Base-by-base conservation (phyloP, 2,329 filamentous ascomycete genomes). In the Claviceps pazoutovae region DNA sequence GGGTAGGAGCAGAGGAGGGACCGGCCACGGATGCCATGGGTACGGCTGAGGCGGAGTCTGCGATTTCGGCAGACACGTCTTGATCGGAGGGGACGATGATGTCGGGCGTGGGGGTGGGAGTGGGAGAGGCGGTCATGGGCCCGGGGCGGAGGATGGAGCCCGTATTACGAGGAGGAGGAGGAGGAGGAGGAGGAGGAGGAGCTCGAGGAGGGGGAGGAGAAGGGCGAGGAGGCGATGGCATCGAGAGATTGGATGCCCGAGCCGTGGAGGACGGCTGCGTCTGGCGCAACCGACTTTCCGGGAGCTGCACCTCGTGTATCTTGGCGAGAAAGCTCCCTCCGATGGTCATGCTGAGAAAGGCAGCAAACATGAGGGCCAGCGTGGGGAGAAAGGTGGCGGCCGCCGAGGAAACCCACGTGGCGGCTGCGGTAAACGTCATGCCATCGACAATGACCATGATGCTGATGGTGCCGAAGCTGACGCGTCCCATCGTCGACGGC, bases 401-500 rank as follows among this genome's bases (percentile, higher is more conserved):
- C 1, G 78, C 75, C 13, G 76, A 75, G 38, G 79, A 70, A 49
- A 72, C 74, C 77, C 72, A 80, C 3, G 70, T 76, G 11, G 70
- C 72, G n/a, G 74, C 74, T n/a, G 71, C 71, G 2, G 71, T 70
- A 56, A 83, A 82, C 3, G 77, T 69, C 56, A 83, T 69, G 11
- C 78, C 78, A 57, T 85, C 82, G 16, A 78, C 77, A 53, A 84
- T 68, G 36, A 82, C 68, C 76, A 84, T 83, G 56, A 77, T 72
- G 49, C 73, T 72, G 23, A 76, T 71, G 0, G 80, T 83, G 61
- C 75, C 75, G 61, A 84, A 81, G 64, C 81, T 84, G 58, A 84
- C 74, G 17, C 82, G 73, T 3, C 79, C 80, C 57, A 84, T 71
- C 2, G 81, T 85, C 0, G 82, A 85, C 2, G 82, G 82, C 7